A percentile compares a stretch with the other conserved stretches of the same genome.
These are phyloP conservation scores for Cutaneotrichosporon curvatum DNA, from an alignment of 1,284 basidiomycete species.

Conservation along the genomic window DNA sequence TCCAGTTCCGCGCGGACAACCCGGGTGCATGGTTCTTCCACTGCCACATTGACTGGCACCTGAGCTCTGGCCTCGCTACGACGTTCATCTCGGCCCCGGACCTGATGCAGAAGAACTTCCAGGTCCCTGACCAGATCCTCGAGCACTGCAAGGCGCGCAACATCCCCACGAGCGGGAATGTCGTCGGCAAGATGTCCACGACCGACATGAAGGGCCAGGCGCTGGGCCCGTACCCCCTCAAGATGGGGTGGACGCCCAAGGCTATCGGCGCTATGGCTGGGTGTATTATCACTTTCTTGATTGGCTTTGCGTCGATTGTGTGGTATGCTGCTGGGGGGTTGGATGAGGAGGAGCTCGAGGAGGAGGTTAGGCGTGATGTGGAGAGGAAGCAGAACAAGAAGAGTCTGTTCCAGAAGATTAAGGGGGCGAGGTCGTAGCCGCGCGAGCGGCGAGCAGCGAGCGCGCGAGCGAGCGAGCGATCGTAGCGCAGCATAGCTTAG, in stretches of 20 bases:
- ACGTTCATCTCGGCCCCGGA: slow-evolving; percentile 47
- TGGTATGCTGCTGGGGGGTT: slow-evolving; percentile 73
- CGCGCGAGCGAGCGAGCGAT: no score
- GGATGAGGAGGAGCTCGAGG: slow-evolving; percentile 69
- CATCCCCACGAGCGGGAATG: slow-evolving; percentile 62
- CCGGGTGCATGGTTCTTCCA: slow-evolving; percentile 52
- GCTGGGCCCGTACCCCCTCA: slow-evolving; percentile 61
- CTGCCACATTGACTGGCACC: slow-evolving; percentile 47
- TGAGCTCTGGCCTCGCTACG: slow-evolving; percentile 44
- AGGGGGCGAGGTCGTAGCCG: not conserved
- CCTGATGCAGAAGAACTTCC: slow-evolving; percentile 32
- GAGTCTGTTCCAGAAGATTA: slow-evolving; percentile 17
- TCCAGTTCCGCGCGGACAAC: slow-evolving; percentile 51
- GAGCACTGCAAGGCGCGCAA: slow-evolving; percentile 66
- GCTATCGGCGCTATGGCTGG: slow-evolving; percentile 79
- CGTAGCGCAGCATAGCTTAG: no score
- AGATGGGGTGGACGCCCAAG: slow-evolving; percentile 62
- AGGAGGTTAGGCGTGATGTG: slow-evolving; percentile 55
- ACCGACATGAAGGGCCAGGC: slow-evolving; percentile 50
- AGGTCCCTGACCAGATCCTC: slow-evolving; percentile 36
- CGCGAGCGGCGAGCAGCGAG: no score
- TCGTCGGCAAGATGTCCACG: slow-evolving; percentile 43
- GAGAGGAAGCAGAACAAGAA: slow-evolving; percentile 55
- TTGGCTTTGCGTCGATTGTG: slow-evolving; percentile 70
- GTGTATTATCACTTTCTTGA: slow-evolving; percentile 69